Conservation (phyloP, 148 eudicot genomes). For the Persicaria maculosa region DNA sequence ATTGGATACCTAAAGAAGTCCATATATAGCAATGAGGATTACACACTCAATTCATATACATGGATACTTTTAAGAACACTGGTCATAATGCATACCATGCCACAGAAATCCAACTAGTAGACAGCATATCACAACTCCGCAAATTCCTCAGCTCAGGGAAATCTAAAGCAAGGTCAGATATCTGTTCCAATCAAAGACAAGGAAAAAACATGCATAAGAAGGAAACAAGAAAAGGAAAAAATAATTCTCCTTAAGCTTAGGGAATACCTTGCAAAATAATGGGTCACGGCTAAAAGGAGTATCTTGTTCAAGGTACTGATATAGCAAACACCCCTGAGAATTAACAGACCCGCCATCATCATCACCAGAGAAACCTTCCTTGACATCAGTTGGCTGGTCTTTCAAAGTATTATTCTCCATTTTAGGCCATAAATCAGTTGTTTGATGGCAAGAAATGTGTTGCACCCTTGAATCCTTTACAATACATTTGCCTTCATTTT, state of each 20-base stretch:
- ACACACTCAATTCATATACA: no score
- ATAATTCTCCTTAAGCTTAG: neutral
- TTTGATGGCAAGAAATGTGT: neutral
- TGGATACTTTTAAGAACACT: neutral
- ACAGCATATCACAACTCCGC: conserved; percentile 61
- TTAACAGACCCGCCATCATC: conserved; percentile 33
- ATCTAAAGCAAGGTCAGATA: conserved; percentile 33
- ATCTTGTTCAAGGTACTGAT: conserved; percentile 51
- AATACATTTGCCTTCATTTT: conserved; percentile 28
- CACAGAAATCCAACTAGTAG: conserved; percentile 73
- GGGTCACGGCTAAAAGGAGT: conserved; percentile 55
- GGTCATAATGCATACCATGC: conserved; percentile 50
- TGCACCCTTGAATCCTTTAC: conserved; percentile 27
- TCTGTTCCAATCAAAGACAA: conserved; percentile 24
- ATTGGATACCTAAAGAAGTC: conserved; percentile 69
- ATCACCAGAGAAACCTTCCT: conserved; percentile 24
- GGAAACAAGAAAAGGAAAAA: neutral
- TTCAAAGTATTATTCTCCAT: conserved; percentile 23
- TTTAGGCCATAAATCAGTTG: conserved; percentile 16
- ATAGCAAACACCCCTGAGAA: conserved; percentile 32
- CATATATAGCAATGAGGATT: neutral
- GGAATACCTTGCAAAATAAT: conserved; percentile 50
- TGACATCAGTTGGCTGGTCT: conserved; percentile 15
- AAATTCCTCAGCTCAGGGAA: conserved; percentile 41
- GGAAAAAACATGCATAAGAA: neutral